These are phyloP conservation scores for Colletotrichum tofieldiae DNA, from an alignment of 2,329 filamentous ascomycete species.

Conservation along the genomic window DNA sequence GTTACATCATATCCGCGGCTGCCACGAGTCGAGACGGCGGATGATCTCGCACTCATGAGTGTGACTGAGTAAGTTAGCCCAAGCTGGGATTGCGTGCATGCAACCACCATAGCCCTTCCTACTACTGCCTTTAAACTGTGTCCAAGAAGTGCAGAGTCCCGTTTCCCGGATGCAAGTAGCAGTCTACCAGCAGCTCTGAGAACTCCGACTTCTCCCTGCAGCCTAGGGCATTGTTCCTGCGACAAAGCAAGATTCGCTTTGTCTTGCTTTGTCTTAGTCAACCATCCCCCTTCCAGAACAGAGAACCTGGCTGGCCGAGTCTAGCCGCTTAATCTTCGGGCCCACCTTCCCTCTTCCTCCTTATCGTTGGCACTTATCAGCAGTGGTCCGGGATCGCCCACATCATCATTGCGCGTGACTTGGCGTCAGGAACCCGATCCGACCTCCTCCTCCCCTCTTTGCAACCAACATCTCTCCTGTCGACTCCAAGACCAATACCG, in stretches of 20 bases:
- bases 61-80: constrained; percentile 1
- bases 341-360: neutral
- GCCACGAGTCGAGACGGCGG: neutral
- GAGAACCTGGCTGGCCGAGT: constrained; percentile 4
- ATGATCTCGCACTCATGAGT: neutral
- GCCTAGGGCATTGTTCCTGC: constrained; percentile 10
- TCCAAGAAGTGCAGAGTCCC: neutral
- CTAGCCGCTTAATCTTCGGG: constrained; percentile 31
- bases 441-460: constrained; percentile 40
- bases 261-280: constrained; percentile 18
- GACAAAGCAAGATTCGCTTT: constrained; percentile 23
- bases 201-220: neutral
- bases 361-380: constrained; percentile 31
- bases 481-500: neutral
- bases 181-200: neutral
- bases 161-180: neutral
- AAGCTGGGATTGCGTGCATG: neutral
- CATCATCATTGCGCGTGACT: constrained; percentile 44
- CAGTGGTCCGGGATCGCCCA: constrained; percentile 41
- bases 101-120: neutral
- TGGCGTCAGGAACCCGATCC: constrained; percentile 42
- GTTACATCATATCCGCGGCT: constrained; percentile 7
- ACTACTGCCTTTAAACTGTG: neutral
- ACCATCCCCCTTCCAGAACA: neutral
- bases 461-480: constrained; percentile 12